These are phyloP conservation scores for Aspergillus pseudoterreus DNA, from an alignment of 2,329 filamentous ascomycete genomes.

Conservation along the genomic window DNA sequence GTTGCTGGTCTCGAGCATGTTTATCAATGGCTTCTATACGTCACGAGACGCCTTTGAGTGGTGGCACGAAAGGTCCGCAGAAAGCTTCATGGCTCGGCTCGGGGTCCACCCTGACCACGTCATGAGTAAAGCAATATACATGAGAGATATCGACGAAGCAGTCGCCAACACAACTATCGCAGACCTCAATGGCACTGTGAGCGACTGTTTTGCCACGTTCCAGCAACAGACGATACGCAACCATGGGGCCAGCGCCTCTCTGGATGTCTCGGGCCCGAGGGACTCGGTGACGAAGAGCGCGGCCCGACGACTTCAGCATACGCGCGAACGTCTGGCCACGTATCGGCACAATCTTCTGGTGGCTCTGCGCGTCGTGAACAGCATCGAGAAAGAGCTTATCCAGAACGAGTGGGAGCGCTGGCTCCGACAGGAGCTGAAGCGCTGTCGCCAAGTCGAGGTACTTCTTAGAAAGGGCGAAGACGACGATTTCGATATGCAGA, in stretches of 20 bases:
- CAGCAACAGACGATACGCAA: constrained; percentile 38
- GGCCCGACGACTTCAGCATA: constrained; percentile 64
- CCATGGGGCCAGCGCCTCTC: constrained; percentile 26
- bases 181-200: constrained; percentile 24
- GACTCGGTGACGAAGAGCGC: constrained; percentile 31
- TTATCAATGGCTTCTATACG: constrained; percentile 72
- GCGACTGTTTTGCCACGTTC: constrained; percentile 43
- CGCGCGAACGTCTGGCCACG: constrained; percentile 75
- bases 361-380: constrained; percentile 84
- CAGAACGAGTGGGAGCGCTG: constrained; percentile 91
- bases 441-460: constrained; percentile 63
- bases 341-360: constrained; percentile 90
- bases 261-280: constrained; percentile 23
- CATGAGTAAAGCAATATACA: constrained; percentile 82
- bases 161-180: constrained; percentile 38
- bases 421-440: constrained; percentile 72
- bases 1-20: constrained; percentile 63
- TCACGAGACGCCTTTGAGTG: constrained; percentile 70
- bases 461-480: constrained; percentile 37
- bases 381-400: constrained; percentile 80
- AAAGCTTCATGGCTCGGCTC: constrained; percentile 74
- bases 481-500: constrained; percentile 21
- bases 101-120: constrained; percentile 74
- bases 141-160: constrained; percentile 72
- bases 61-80: constrained; percentile 81